phyloP scores from a whole-genome alignment of 2,329 filamentous ascomycete genomes.

The Myriangium duriaei region DNA sequence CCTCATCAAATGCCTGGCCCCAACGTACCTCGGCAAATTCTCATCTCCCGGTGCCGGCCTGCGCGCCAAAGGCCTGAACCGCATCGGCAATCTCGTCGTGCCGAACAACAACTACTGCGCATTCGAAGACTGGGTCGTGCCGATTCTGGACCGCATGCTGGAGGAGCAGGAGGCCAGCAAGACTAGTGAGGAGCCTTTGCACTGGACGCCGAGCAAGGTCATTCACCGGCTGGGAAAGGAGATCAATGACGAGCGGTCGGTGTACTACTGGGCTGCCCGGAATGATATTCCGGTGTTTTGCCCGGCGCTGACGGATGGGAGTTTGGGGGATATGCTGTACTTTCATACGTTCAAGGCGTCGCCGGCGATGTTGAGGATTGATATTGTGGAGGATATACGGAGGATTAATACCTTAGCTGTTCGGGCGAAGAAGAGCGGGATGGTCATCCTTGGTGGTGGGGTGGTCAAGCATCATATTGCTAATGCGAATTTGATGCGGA shows the following conservation, averaged over 20 bases:
- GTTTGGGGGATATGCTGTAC: constrained; percentile 94
- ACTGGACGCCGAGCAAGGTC: constrained; percentile 92
- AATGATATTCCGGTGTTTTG: constrained; percentile 97
- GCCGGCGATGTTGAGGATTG: constrained; percentile 67
- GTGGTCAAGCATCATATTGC: constrained; percentile 98
- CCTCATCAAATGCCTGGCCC: constrained; percentile 92
- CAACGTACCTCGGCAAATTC: constrained; percentile 87
- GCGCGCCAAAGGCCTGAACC: constrained; percentile 76
- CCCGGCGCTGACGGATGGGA: constrained; percentile 88
- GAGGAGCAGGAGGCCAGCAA: constrained; percentile 80
- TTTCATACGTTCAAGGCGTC: constrained; percentile 93
- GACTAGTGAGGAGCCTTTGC: constrained; percentile 45
- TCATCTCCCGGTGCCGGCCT: constrained; percentile 62
- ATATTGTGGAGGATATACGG: constrained; percentile 89
- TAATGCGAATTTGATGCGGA: constrained; percentile 94
- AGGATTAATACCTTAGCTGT: constrained; percentile 87
- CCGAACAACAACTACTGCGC: constrained; percentile 96
- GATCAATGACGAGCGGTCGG: constrained; percentile 82
- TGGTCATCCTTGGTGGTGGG: constrained; percentile 90
- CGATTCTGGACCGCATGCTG: constrained; percentile 88
- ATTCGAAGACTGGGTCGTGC: constrained; percentile 96
- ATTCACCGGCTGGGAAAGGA: constrained; percentile 84
- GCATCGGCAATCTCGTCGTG: constrained; percentile 90
- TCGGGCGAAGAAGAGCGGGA: constrained; percentile 73
- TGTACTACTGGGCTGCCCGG: constrained; percentile 96